phyloP scores from a whole-genome alignment of 768 basidiomycete species.

The Boletales sp. region DNA sequence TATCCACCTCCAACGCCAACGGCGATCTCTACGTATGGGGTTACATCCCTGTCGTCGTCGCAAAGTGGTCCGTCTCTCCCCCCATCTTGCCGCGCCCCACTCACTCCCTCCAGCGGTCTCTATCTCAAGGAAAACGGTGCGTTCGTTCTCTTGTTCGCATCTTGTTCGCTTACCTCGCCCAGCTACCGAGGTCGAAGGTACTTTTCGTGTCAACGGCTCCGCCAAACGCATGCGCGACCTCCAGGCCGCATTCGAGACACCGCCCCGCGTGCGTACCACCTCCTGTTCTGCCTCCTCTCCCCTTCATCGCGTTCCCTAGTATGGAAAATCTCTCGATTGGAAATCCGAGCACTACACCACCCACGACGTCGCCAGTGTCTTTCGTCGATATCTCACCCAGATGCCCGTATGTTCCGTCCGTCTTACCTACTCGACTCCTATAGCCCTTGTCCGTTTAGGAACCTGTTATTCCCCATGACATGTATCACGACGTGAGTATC shows the following conservation, averaged over 20 bases:
- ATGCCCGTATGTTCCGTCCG: conserved; percentile 74
- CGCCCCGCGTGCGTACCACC: conserved; percentile 63
- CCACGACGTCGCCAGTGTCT: conserved; percentile 96
- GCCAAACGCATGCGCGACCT: conserved; percentile 94
- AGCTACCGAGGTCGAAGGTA: conserved; percentile 91
- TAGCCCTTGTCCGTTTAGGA: conserved; percentile 50
- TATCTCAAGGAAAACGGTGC: conserved; percentile 92
- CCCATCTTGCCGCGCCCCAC: background rate
- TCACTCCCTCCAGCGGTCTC: conserved; percentile 56
- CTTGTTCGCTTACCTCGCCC: conserved; percentile 1
- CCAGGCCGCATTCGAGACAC: conserved; percentile 84
- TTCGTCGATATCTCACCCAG: conserved; percentile 91
- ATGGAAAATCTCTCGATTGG: conserved; percentile 93
- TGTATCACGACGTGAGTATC: conserved; percentile 77
- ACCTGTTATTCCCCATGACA: conserved; percentile 87
- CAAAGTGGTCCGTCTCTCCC: conserved; percentile 75
- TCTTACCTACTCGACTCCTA: background rate
- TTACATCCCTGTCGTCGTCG: conserved; percentile 94
- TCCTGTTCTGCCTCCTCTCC: background rate
- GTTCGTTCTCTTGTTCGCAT: conserved; percentile 7
- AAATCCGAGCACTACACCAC: conserved; percentile 80
- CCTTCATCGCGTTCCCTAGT: conserved; percentile 45
- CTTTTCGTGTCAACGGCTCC: conserved; percentile 95
- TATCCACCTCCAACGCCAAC: conserved; percentile 80
- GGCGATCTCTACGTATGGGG: conserved; percentile 91